phyloP scores from a whole-genome alignment of 768 basidiomycete genomes.

The Amanita phalloides region DNA sequence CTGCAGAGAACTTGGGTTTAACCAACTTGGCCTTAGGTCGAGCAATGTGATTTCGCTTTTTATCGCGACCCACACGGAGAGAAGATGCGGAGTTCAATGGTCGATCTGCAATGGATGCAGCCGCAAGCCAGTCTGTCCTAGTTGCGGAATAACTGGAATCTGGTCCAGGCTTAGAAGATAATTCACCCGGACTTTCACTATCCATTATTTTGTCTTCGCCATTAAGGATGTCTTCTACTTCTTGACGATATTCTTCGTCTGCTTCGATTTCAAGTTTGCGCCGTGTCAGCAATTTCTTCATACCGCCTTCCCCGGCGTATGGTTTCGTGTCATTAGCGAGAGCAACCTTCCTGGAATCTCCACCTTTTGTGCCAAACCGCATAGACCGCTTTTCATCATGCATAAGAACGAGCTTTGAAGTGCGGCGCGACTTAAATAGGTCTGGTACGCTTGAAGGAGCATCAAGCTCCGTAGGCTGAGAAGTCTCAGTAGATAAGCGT shows the following conservation, averaged over 20 bases:
- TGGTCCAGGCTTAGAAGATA: slow-evolving; percentile 13
- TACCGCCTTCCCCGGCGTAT: slow-evolving; percentile 68
- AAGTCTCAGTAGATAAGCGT: slow-evolving; percentile 23
- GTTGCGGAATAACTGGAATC: slow-evolving; percentile 10
- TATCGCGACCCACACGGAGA: slow-evolving; percentile 55
- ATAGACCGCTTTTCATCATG: slow-evolving; percentile 42
- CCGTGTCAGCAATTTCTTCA: slow-evolving; percentile 65
- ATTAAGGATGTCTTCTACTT: neutral
- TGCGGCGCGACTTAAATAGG: slow-evolving; percentile 47
- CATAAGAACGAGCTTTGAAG: slow-evolving; percentile 42
- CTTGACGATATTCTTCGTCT: slow-evolving; percentile 21
- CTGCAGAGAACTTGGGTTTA: slow-evolving; percentile 56
- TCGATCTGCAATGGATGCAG: slow-evolving; percentile 17
- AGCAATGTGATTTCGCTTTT: slow-evolving; percentile 48
- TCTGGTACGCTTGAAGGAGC: slow-evolving; percentile 38
- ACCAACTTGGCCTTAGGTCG: slow-evolving; percentile 35
- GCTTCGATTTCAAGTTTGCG: slow-evolving; percentile 48
- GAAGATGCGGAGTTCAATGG: slow-evolving; percentile 31
- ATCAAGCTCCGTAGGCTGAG: slow-evolving; percentile 19
- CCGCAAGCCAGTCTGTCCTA: slow-evolving; percentile 22
- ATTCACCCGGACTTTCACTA: slow-evolving; percentile 21
- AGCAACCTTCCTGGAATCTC: slow-evolving; percentile 27
- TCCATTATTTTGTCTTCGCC: slow-evolving; percentile 10
- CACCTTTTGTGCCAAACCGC: slow-evolving; percentile 31
- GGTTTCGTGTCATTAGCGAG: slow-evolving; percentile 54